A percentile compares a stretch with the other conserved stretches of the same genome.
Conservation (phyloP, 1,284 basidiomycete species). For the Rhodotorula sp. region DNA sequence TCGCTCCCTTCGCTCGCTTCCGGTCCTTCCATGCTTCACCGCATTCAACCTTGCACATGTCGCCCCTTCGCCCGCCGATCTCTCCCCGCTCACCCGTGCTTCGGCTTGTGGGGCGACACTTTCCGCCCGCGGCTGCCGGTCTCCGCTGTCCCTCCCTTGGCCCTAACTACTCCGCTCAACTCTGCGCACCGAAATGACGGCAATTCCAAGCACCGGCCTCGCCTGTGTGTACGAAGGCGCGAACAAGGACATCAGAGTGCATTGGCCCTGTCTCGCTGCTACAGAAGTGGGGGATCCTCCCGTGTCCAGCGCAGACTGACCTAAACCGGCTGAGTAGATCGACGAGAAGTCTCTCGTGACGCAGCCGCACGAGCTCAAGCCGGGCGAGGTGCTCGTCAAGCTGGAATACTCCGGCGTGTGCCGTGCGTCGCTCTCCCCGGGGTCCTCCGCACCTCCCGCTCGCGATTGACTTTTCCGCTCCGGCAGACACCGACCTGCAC, state of each 20-base stretch:
- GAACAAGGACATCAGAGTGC: conserved; percentile 37
- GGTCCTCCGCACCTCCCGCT: too few relatives aligned
- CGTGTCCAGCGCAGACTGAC: not conserved
- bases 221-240: conserved; percentile 4
- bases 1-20: too few relatives aligned
- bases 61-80: too few relatives aligned
- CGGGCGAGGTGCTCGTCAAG: conserved; percentile 79
- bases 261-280: not conserved
- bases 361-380: conserved; percentile 65
- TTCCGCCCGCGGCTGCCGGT: too few relatives aligned
- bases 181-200: too few relatives aligned
- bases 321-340: conserved; percentile 13
- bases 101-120: too few relatives aligned
- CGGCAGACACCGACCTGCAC: conserved; percentile 16
- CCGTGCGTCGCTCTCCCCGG: conserved; percentile 19
- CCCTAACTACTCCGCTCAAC: not conserved
- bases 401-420: conserved; percentile 51
- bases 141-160: not conserved
- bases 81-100: too few relatives aligned
- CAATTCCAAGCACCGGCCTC: not conserved
- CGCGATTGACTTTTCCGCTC: not conserved
- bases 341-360: conserved; percentile 57
- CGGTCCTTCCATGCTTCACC: too few relatives aligned
- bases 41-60: too few relatives aligned
- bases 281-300: not conserved